Percentiles rank a stretch among this genome's conserved stretches.
These are phyloP conservation scores for Bremia lactucae DNA, from an alignment of 352 stramenopile species.

Conservation along the genomic window DNA sequence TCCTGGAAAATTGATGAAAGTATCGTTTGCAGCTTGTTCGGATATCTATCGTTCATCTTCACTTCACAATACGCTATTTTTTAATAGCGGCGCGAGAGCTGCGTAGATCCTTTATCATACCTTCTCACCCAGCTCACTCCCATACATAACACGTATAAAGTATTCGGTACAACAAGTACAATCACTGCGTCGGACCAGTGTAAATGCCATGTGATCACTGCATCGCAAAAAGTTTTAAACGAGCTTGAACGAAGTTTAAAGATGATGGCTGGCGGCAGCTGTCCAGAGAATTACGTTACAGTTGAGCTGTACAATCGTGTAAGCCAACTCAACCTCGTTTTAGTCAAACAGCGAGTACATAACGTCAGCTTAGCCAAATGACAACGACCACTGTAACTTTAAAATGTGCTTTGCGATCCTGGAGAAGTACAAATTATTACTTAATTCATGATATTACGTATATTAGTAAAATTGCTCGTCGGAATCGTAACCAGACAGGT, in stretches of 20 bases:
- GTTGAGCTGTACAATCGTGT: slow-evolving; percentile 22
- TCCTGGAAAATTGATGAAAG: slow-evolving; percentile 24
- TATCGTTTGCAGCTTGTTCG: slow-evolving; percentile 13
- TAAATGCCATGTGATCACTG: slow-evolving; percentile 30
- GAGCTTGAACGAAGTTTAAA: slow-evolving; percentile 27
- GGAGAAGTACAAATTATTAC: too few species aligned
- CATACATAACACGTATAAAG: too few species aligned
- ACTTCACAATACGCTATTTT: too few species aligned
- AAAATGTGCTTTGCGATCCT: too few species aligned
- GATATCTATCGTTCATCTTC: slow-evolving; percentile 33
- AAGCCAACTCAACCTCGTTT: slow-evolving; percentile 4
- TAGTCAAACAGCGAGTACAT: slow-evolving; percentile 2
- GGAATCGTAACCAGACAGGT: slow-evolving; percentile 88
- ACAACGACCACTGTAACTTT: slow-evolving; percentile 20
- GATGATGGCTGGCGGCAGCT: slow-evolving; percentile 37
- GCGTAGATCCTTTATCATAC: too few species aligned
- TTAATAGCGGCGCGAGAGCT: slow-evolving; percentile 14
- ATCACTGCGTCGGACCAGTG: slow-evolving; percentile 24
- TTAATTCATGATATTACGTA: too few species aligned
- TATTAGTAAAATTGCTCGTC: slow-evolving; percentile 40
- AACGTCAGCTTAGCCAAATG: slow-evolving; percentile 25
- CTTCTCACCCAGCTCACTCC: too few species aligned
- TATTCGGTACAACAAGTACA: slow-evolving; percentile 32
- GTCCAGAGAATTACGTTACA: slow-evolving; percentile 39
- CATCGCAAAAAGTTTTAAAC: slow-evolving; percentile 30